Conservation (phyloP, 768 basidiomycete genomes). For the Cystofilobasidium capitatum region DNA sequence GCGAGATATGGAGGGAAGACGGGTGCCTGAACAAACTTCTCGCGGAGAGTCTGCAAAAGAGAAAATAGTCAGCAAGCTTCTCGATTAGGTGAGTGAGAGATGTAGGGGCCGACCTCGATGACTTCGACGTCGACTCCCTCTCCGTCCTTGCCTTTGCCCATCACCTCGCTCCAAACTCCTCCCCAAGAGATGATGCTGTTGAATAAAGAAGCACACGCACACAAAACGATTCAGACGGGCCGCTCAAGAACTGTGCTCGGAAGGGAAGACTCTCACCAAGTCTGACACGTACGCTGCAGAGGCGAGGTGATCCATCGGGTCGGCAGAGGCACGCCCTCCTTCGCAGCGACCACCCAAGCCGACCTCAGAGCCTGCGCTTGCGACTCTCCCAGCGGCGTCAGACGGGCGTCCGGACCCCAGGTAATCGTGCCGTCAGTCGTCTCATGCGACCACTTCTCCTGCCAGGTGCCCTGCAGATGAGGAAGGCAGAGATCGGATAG, state of each 20-base stretch:
- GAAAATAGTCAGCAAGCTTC: no score
- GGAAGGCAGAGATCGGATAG: no score
- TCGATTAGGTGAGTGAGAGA: no score
- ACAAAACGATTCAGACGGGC: background rate
- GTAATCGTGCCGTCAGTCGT: slow-evolving; percentile 6
- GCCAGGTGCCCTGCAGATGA: slow-evolving; percentile 1
- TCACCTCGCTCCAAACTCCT: background rate
- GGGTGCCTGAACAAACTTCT: no score
- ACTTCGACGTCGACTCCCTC: slow-evolving; percentile 3
- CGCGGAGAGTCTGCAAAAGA: slow-evolving; percentile 4
- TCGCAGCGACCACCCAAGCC: background rate
- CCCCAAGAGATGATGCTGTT: slow-evolving; percentile 2
- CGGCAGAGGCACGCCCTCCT: slow-evolving; percentile 6
- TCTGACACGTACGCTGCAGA: slow-evolving; percentile 11
- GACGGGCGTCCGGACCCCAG: slow-evolving; percentile 4
- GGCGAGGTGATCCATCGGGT: slow-evolving; percentile 9
- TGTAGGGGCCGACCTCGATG: background rate
- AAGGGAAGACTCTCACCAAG: background rate
- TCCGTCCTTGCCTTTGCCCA: slow-evolving; percentile 6
- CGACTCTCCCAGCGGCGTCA: background rate
- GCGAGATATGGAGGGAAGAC: no score
- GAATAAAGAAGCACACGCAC: no score
- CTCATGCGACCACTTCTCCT: background rate
- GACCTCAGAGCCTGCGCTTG: background rate
- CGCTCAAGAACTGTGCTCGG: background rate